Evolutionary conservation across 1,139 yeast species (phyloP).

Genomic region (Yamadazyma friedrichii): DNA sequence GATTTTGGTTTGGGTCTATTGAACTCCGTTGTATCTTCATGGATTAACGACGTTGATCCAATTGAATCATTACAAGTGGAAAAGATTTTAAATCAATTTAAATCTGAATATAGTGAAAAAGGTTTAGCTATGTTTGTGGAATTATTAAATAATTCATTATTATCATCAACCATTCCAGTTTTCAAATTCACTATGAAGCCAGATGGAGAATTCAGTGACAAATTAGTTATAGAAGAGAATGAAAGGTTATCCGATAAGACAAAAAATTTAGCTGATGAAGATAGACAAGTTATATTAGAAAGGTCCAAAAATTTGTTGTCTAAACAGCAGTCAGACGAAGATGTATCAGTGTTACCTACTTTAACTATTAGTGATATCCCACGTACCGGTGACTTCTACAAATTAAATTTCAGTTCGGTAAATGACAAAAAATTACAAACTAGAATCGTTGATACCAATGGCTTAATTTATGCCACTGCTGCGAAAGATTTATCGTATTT

Average conservation of each 20-base stretch:
- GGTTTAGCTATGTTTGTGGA: slow-evolving; percentile 62
- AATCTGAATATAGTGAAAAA: slow-evolving; percentile 49
- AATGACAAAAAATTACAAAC: slow-evolving; percentile 34
- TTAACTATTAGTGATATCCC: slow-evolving; percentile 72
- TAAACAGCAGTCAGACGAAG: slow-evolving; percentile 68
- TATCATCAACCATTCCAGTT: slow-evolving; percentile 45
- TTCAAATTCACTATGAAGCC: slow-evolving; percentile 82
- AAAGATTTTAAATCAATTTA: slow-evolving; percentile 55
- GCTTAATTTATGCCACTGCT: slow-evolving; percentile 68
- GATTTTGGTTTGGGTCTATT: slow-evolving; percentile 85
- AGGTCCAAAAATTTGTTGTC: slow-evolving; percentile 60
- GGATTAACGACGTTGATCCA: slow-evolving; percentile 80
- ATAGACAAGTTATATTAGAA: slow-evolving; percentile 54
- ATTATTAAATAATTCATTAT: slow-evolving; percentile 52
- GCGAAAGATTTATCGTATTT: slow-evolving; percentile 52
- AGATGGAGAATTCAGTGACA: slow-evolving; percentile 48
- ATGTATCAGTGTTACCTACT: slow-evolving; percentile 77
- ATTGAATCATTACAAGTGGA: slow-evolving; percentile 67
- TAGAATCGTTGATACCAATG: slow-evolving; percentile 68
- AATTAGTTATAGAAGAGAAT: slow-evolving; percentile 55
- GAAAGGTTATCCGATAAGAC: slow-evolving; percentile 47
- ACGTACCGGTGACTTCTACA: slow-evolving; percentile 46
- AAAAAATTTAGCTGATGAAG: slow-evolving; percentile 49
- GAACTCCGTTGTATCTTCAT: slow-evolving; percentile 72
- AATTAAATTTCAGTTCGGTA: slow-evolving; percentile 22